These are phyloP conservation scores for Syncephalastrum contaminatum DNA, from an alignment of 371 early-diverging fungal genomes.

Conservation along the genomic window DNA sequence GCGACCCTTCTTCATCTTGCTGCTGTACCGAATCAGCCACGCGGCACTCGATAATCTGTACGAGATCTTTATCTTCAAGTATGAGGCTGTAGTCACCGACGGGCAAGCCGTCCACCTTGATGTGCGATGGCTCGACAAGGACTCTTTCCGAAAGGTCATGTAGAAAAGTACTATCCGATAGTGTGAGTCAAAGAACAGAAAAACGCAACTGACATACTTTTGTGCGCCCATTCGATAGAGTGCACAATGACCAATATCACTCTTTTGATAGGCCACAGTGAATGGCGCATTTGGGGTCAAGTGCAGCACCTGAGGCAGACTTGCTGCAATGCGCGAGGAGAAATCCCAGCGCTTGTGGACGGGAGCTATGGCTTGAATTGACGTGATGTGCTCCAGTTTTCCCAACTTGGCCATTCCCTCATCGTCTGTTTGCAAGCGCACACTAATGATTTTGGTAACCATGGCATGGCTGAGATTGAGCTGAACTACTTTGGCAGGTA, in stretches of 20 bases:
- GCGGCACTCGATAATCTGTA: neutral
- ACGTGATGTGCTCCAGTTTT: slow-evolving; percentile 21
- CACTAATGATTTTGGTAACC: slow-evolving; percentile 5
- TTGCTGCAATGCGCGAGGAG: slow-evolving; percentile 1
- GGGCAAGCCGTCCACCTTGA: slow-evolving; percentile 26
- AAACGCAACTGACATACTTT: slow-evolving; percentile 18
- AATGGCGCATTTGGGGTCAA: slow-evolving; percentile 29
- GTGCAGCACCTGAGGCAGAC: slow-evolving; percentile 20
- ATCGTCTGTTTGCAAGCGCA: slow-evolving; percentile 36
- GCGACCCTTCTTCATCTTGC: neutral
- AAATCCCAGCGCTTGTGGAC: slow-evolving; percentile 6
- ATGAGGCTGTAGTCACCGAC: slow-evolving; percentile 28
- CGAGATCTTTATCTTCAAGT: neutral
- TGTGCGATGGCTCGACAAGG: neutral
- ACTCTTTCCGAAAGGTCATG: slow-evolving; percentile 14
- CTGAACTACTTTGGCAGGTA: slow-evolving; percentile 19
- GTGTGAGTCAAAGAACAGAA: neutral
- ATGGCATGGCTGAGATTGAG: slow-evolving; percentile 34
- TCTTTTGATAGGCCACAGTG: slow-evolving; percentile 19
- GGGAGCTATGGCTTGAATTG: slow-evolving; percentile 4
- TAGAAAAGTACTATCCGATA: slow-evolving; percentile 10
- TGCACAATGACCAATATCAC: slow-evolving; percentile 14
- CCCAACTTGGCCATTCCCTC: slow-evolving; percentile 49
- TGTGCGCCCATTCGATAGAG: slow-evolving; percentile 13
- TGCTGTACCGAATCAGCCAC: neutral